Conservation (phyloP, 352 stramenopile species). For the Globisporangium apiculatum region DNA sequence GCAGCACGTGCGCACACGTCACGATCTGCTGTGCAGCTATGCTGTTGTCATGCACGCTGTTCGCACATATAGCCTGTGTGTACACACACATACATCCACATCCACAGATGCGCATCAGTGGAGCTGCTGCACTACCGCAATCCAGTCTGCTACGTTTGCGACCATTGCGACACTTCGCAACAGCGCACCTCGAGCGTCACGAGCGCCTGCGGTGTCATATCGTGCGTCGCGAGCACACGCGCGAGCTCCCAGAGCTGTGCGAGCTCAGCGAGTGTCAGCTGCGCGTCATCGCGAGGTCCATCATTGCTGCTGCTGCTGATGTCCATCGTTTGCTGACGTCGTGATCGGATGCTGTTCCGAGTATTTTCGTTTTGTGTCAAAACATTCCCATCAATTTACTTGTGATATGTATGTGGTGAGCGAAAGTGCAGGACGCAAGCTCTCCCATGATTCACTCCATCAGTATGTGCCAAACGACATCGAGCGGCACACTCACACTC, state of each 20-base stretch:
- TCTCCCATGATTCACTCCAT: too few species aligned
- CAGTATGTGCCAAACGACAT: too few species aligned
- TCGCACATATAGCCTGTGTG: slow-evolving; percentile 9
- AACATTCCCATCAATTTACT: too few species aligned
- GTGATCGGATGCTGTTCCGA: neutral
- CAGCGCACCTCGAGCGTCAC: slow-evolving; percentile 42
- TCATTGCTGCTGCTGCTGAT: neutral
- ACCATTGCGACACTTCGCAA: neutral
- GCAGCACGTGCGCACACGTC: slow-evolving; percentile 30
- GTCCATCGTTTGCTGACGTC: neutral
- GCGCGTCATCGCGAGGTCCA: neutral
- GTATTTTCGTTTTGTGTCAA: too few species aligned
- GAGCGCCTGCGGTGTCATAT: slow-evolving; percentile 29
- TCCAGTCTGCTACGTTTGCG: neutral
- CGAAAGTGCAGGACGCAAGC: too few species aligned
- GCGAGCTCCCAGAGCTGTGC: slow-evolving; percentile 60
- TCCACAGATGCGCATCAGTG: too few species aligned
- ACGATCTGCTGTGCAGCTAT: slow-evolving; percentile 17
- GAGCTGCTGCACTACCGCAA: too few species aligned
- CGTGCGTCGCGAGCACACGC: slow-evolving; percentile 30
- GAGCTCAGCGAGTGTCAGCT: slow-evolving; percentile 12
- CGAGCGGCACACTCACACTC: too few species aligned
- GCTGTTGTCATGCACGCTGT: slow-evolving; percentile 21
- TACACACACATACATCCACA: neutral
- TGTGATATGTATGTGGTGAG: too few species aligned